These are phyloP conservation scores for Calvatia gigantea DNA, from an alignment of 768 basidiomycete genomes.

Conservation along the genomic window DNA sequence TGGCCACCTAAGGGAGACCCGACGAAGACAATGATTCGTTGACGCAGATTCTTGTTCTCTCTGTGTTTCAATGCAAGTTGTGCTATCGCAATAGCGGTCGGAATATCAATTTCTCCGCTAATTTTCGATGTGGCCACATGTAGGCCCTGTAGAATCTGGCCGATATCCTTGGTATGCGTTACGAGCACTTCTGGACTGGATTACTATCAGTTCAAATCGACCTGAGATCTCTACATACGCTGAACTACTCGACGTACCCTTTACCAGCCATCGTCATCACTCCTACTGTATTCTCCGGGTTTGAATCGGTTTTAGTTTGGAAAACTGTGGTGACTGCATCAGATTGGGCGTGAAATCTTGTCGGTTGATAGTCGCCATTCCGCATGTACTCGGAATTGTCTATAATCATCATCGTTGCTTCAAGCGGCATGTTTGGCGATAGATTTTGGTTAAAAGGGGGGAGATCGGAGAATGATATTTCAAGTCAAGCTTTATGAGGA, in stretches of 20 bases:
- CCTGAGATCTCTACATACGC: background rate
- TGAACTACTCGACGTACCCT: constrained; percentile 50
- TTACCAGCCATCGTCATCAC: constrained; percentile 99
- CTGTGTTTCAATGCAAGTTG: constrained; percentile 96
- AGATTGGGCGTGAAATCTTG: constrained; percentile 85
- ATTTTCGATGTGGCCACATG: constrained; percentile 70
- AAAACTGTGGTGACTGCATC: constrained; percentile 91
- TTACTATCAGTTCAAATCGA: background rate
- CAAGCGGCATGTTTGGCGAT: constrained; percentile 75
- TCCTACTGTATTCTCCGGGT: constrained; percentile 97
- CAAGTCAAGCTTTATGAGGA: background rate
- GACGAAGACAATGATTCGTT: constrained; percentile 92
- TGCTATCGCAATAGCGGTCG: constrained; percentile 89
- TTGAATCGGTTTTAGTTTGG: constrained; percentile 90
- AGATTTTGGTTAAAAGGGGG: constrained; percentile 6
- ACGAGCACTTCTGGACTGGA: constrained; percentile 91
- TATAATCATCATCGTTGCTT: constrained; percentile 96
- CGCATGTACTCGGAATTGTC: constrained; percentile 99
- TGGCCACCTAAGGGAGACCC: constrained; percentile 79
- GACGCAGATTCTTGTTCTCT: constrained; percentile 97
- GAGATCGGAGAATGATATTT: constrained; percentile 5
- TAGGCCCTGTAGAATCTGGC: constrained; percentile 81
- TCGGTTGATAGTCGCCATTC: constrained; percentile 87
- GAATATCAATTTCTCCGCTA: constrained; percentile 80
- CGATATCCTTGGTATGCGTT: constrained; percentile 93